Evolutionary conservation across 352 stramenopile genomes (phyloP).

Genomic region (Nothophytophthora sp.): DNA sequence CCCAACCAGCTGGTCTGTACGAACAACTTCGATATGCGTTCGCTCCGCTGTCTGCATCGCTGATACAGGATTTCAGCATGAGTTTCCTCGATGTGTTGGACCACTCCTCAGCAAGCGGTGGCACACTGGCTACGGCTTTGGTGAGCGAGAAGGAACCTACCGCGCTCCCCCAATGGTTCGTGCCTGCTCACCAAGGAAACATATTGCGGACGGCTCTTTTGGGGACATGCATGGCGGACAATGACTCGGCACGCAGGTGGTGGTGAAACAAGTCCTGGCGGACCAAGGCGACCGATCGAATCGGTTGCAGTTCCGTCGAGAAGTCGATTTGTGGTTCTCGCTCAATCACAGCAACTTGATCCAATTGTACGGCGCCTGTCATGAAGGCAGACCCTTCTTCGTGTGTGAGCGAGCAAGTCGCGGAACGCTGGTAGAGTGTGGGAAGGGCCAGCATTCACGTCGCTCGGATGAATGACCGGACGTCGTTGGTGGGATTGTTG

Average conservation of each 20-base stretch:
- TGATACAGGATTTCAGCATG: not conserved
- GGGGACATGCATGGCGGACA: not conserved
- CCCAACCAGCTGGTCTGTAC: not conserved
- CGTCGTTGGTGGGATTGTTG: no score
- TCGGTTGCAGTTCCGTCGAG: not conserved
- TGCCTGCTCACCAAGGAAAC: not conserved
- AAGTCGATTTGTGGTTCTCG: conserved; percentile 6
- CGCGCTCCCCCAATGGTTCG: not conserved
- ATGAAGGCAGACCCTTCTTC: not conserved
- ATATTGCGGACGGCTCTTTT: not conserved
- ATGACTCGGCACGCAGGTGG: conserved; percentile 5
- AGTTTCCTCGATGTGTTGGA: no score
- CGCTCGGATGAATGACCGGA: no score
- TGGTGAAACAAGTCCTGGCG: conserved; percentile 1
- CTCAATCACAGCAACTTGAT: conserved; percentile 1
- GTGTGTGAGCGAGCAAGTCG: not conserved
- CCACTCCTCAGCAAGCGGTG: no score
- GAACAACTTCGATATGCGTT: not conserved
- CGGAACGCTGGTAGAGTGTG: not conserved
- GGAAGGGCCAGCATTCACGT: no score
- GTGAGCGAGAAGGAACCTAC: no score
- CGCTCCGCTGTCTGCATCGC: not conserved
- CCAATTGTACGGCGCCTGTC: conserved; percentile 6
- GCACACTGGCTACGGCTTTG: no score
- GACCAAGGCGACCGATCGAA: not conserved